Evolutionary conservation across 768 basidiomycete species (phyloP), one percentile per base, ranked within the genome.

Genomic region (Leucocoprinus leucothites): DNA sequence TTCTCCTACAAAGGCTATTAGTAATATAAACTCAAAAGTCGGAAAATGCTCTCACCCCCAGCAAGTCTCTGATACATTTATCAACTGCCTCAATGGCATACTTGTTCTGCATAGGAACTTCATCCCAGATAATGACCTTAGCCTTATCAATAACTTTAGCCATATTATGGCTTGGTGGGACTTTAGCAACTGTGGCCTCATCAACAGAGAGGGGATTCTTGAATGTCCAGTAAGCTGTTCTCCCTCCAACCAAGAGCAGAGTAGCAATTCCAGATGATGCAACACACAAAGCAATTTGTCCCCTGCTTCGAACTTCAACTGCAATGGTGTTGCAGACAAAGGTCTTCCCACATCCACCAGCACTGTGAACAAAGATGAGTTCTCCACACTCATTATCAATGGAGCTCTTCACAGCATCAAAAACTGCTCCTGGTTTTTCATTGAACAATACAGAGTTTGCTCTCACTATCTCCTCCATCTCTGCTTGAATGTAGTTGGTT

Each of bases 371-470:
- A 14, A 44, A 44, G 8, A 44, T 6, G 2, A 44, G 3, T 2
- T 19, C 2, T 3, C 42, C 42, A 6, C 16, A n/a, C 6, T 44
- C 16, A n/a, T 44, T 22, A 6, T 6, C 14, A 44, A 44, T 14
- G 5, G 42, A 44, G 3, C 5, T 5, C 3, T 57, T 13, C 36
- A 75, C 71, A 48, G 74, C 69, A 0, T 58, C 62, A 57, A 77
- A 67, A 0, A 71, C 57, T 1, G 43, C 8, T 5, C 31, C 50
- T 47, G 75, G 72, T 8, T 67, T 68, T 1, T 19, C 24, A 60
- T 74, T 75, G 9, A 65, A 46, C 13, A 5, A 18, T 13, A 9
- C 14, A 16, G 9, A 16, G 1, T 11, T 45, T 22, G 21, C 3
- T 5, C 40, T 41, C 40, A 16, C 25, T 3, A n/a, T 1, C 0